A percentile compares a stretch with the other conserved stretches of the same genome.
phyloP scores from a whole-genome alignment of 495 filamentous ascomycete species.

The Penicillium canariense region DNA sequence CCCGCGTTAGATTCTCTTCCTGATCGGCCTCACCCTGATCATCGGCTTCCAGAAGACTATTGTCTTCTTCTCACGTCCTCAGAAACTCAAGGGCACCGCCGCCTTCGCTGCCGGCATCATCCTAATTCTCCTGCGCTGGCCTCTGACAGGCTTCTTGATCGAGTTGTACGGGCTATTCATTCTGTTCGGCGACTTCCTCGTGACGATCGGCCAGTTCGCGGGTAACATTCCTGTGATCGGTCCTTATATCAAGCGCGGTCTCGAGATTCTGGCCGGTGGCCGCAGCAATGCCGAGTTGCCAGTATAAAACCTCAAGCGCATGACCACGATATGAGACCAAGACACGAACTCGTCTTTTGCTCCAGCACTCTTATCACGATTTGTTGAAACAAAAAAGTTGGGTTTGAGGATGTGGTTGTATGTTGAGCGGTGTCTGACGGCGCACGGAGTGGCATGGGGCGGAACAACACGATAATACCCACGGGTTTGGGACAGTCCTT shows the following conservation, averaged over 20 bases:
- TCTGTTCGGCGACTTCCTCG: constrained; percentile 92
- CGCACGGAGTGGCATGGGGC: background rate
- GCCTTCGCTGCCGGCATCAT: constrained; percentile 83
- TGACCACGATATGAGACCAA: constrained; percentile 1
- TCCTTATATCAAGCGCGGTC: constrained; percentile 67
- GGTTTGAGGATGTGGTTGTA: background rate
- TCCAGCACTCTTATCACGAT: no score
- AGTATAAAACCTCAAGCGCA: constrained; percentile 40
- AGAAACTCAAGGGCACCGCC: constrained; percentile 88
- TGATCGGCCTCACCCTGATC: constrained; percentile 90
- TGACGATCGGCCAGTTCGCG: constrained; percentile 86
- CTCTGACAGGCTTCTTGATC: constrained; percentile 81
- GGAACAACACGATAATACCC: constrained; percentile 15
- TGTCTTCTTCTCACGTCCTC: constrained; percentile 86
- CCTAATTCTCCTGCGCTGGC: constrained; percentile 85
- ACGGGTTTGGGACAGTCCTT: background rate
- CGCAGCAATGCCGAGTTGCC: constrained; percentile 74
- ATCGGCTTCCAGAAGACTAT: constrained; percentile 91
- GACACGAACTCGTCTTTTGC: background rate
- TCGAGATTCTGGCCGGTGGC: constrained; percentile 63
- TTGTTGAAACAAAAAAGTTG: no score
- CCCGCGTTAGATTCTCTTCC: constrained; percentile 78
- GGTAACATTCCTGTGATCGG: constrained; percentile 82
- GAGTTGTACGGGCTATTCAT: constrained; percentile 92
- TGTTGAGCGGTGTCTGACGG: background rate